Evolutionary conservation across 164 flowering plant genomes (phyloP).

Genomic region (Nymphaea thermarum): DNA sequence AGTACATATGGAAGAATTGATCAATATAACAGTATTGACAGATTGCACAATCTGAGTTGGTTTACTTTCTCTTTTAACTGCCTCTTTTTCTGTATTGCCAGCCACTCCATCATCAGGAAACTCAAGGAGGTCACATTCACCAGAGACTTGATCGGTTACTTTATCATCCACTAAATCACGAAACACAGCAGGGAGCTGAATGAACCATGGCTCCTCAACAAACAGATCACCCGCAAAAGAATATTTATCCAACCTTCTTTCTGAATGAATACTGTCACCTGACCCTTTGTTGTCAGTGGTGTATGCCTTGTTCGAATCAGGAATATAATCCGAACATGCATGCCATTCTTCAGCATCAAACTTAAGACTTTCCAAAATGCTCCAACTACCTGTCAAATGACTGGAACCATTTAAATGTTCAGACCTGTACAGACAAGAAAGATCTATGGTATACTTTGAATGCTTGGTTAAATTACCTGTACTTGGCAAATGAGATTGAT

Average conservation of each 20-base stretch:
- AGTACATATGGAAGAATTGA: conserved; percentile 86
- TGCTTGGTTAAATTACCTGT: no score
- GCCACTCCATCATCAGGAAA: conserved; percentile 14
- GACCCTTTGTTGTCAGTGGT: conserved; percentile 9
- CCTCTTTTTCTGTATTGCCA: conserved; percentile 17
- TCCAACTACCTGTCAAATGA: conserved; percentile 64
- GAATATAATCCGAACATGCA: conserved; percentile 13
- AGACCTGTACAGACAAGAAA: conserved; percentile 11
- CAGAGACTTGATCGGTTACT: conserved; percentile 6
- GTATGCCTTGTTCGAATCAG: conserved; percentile 9
- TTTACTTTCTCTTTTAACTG: conserved; percentile 24
- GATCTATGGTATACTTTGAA: no score
- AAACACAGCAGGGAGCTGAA: conserved; percentile 22
- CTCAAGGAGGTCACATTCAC: conserved; percentile 10
- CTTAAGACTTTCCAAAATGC: conserved; percentile 14
- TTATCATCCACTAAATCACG: conserved; percentile 7
- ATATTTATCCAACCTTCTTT: conserved; percentile 6
- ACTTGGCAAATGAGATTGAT: conserved; percentile 30
- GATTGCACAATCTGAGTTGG: conserved; percentile 21
- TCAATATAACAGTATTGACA: conserved; percentile 57
- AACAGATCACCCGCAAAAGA: conserved; percentile 37
- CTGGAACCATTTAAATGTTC: conserved; percentile 89
- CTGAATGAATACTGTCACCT: conserved; percentile 5
- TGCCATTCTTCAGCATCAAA: conserved; percentile 15
- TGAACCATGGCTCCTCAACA: conserved; percentile 88